Conservation (phyloP, 345 rosid species). For the Atalantia buxifolia region DNA sequence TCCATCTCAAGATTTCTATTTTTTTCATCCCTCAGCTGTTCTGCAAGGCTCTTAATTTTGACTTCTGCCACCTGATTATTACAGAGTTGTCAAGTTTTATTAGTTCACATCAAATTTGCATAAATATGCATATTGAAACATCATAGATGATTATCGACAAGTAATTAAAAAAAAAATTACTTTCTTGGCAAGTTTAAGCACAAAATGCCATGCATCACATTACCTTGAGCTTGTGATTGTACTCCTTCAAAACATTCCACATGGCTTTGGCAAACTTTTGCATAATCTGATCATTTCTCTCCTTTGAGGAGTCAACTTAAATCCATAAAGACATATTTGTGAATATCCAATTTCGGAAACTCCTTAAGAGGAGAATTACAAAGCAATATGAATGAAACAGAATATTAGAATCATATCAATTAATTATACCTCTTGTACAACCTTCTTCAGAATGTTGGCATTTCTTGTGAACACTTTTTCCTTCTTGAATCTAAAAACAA, state of each 20-base stretch:
- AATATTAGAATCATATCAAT: conserved; percentile 1
- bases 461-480: conserved; percentile 18
- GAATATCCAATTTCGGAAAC: conserved; percentile 13
- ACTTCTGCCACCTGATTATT: conserved; percentile 59
- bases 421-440: conserved; percentile 14
- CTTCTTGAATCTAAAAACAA: conserved; percentile 44
- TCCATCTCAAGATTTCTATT: conserved; percentile 44
- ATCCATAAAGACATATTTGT: conserved; percentile 10
- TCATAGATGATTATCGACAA: too few relatives aligned
- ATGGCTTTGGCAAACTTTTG: conserved; percentile 67
- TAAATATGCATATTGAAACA: neutral
- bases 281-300: conserved; percentile 51
- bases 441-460: conserved; percentile 32
- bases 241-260: conserved; percentile 79
- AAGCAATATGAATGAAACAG: neutral
- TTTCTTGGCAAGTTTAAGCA: conserved; percentile 7
- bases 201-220: neutral
- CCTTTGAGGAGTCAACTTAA: conserved; percentile 24
- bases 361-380: neutral
- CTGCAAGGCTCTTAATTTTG: conserved; percentile 50
- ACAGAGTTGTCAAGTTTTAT: neutral
- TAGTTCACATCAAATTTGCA: conserved; percentile 4
- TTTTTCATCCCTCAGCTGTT: conserved; percentile 49
- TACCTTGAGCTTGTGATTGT: conserved; percentile 71
- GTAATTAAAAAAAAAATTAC: neutral